Evolutionary conservation across 495 filamentous ascomycete genomes (phyloP).

Genomic region (Daldinia bambusicola): DNA sequence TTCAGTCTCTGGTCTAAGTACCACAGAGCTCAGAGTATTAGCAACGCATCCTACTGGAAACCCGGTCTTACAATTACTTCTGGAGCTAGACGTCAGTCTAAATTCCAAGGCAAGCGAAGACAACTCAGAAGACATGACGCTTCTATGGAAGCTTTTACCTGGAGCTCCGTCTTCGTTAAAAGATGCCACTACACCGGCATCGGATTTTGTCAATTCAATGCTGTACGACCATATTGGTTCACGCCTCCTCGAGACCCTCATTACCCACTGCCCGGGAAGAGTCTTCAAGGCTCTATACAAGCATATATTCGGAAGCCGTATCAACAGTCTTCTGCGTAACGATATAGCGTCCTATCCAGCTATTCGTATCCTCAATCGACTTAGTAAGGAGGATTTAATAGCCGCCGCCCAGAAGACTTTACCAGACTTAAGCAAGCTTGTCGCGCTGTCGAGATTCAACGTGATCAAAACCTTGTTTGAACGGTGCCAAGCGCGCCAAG

Average conservation of each 20-base stretch:
- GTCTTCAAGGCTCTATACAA: slow-evolving; percentile 86
- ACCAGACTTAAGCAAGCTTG: slow-evolving; percentile 73
- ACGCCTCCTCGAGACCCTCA: slow-evolving; percentile 84
- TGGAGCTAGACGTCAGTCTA: slow-evolving; percentile 82
- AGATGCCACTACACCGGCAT: slow-evolving; percentile 55
- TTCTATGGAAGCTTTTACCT: slow-evolving; percentile 57
- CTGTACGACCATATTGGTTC: slow-evolving; percentile 91
- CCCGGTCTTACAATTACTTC: slow-evolving; percentile 84
- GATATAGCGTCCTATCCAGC: slow-evolving; percentile 89
- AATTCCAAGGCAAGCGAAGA: slow-evolving; percentile 69
- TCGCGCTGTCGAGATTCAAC: slow-evolving; percentile 77
- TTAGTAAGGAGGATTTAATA: slow-evolving; percentile 83
- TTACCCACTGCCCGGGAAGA: slow-evolving; percentile 81
- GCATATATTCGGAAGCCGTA: slow-evolving; percentile 76
- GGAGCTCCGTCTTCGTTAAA: slow-evolving; percentile 56
- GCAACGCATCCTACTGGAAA: slow-evolving; percentile 90
- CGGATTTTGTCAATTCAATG: slow-evolving; percentile 80
- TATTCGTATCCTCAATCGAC: slow-evolving; percentile 78
- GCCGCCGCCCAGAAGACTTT: slow-evolving; percentile 72
- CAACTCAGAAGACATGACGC: slow-evolving; percentile 45
- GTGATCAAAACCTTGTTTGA: slow-evolving; percentile 85
- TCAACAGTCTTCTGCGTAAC: slow-evolving; percentile 83
- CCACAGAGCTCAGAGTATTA: slow-evolving; percentile 78
- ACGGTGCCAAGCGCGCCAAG: slow-evolving; percentile 73
- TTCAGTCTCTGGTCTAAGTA: slow-evolving; percentile 73